Evolutionary conservation across 805 yeast genomes (phyloP).

Genomic region (Spathaspora boniae): DNA sequence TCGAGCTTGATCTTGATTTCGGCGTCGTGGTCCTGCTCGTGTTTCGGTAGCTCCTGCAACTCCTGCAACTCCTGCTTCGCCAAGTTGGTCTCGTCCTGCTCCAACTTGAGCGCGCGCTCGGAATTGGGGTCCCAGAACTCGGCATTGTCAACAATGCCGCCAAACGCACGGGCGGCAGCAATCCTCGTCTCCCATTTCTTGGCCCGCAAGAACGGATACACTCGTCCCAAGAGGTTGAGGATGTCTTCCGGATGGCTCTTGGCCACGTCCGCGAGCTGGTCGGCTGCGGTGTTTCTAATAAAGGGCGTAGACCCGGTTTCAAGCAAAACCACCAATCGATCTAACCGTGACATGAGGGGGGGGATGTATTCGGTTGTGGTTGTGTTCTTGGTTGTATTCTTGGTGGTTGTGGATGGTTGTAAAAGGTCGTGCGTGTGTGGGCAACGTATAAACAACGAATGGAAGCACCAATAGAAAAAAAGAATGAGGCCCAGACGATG

Average conservation of each 20-base stretch:
- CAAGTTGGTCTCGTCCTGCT: slow-evolving; percentile 11
- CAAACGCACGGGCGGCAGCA: slow-evolving; percentile 91
- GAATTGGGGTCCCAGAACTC: slow-evolving; percentile 81
- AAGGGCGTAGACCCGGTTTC: slow-evolving; percentile 95
- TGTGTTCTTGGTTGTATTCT: background rate
- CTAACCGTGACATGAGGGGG: slow-evolving; percentile 45
- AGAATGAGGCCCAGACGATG: background rate
- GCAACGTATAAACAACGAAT: background rate
- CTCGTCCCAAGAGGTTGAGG: slow-evolving; percentile 75
- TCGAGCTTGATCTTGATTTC: slow-evolving; percentile 29
- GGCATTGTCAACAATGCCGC: slow-evolving; percentile 82
- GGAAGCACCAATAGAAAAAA: background rate
- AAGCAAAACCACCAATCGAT: slow-evolving; percentile 55
- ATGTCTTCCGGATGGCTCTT: slow-evolving; percentile 93
- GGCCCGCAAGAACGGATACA: slow-evolving; percentile 81
- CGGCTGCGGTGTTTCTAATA: slow-evolving; percentile 95
- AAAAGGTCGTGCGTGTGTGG: background rate
- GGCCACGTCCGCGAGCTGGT: slow-evolving; percentile 91
- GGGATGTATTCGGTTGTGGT: background rate
- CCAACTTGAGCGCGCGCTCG: slow-evolving; percentile 26
- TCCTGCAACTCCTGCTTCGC: slow-evolving; percentile 14
- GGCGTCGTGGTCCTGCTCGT: slow-evolving; percentile 10
- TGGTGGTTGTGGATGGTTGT: background rate
- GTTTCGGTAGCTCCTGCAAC: slow-evolving; percentile 3
- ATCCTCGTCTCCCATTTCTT: slow-evolving; percentile 95